A percentile compares a stretch with the other conserved stretches of the same genome.
phyloP scores from a whole-genome alignment of 768 basidiomycete species.

The Auriculariales sp. region DNA sequence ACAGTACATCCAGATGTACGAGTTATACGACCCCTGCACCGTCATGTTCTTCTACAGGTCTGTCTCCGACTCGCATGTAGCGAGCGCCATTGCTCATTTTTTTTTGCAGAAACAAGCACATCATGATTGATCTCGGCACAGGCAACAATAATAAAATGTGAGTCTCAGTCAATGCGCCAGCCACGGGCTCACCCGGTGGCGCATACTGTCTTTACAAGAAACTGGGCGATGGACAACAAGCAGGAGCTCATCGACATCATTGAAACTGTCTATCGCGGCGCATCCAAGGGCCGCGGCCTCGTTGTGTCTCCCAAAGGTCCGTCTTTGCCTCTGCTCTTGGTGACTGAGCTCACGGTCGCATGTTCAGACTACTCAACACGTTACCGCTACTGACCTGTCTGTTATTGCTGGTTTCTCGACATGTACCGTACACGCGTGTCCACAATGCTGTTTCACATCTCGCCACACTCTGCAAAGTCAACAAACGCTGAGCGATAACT shows the following conservation, averaged over 20 bases:
- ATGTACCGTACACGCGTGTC: not conserved
- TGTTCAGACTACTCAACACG: slow-evolving; percentile 64
- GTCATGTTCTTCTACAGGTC: slow-evolving; percentile 99
- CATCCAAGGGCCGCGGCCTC: slow-evolving; percentile 93
- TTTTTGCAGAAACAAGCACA: slow-evolving; percentile 79
- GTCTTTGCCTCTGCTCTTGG: slow-evolving; percentile 9
- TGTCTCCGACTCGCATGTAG: slow-evolving; percentile 12
- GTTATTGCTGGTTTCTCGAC: not conserved
- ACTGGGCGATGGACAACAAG: slow-evolving; percentile 98
- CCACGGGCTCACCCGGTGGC: not conserved
- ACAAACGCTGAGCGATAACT: too few relatives aligned
- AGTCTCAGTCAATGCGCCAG: slow-evolving; percentile 16
- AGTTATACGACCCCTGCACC: slow-evolving; percentile 92
- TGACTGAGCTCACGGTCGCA: slow-evolving; percentile 1
- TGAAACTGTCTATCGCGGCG: slow-evolving; percentile 95
- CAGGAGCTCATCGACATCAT: slow-evolving; percentile 98
- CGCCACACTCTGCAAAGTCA: slow-evolving; percentile 16
- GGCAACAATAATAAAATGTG: slow-evolving; percentile 99
- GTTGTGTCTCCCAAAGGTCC: slow-evolving; percentile 92
- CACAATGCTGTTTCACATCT: slow-evolving; percentile 9
- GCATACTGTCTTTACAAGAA: slow-evolving; percentile 32
- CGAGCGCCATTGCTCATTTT: not conserved
- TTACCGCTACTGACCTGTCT: slow-evolving; percentile 43
- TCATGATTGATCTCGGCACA: slow-evolving; percentile 99
- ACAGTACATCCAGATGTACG: slow-evolving; percentile 67